Evolutionary conservation across 148 eudicot species (phyloP), one percentile per base, ranked within the genome.

Genomic region (Polygonum aviculare): DNA sequence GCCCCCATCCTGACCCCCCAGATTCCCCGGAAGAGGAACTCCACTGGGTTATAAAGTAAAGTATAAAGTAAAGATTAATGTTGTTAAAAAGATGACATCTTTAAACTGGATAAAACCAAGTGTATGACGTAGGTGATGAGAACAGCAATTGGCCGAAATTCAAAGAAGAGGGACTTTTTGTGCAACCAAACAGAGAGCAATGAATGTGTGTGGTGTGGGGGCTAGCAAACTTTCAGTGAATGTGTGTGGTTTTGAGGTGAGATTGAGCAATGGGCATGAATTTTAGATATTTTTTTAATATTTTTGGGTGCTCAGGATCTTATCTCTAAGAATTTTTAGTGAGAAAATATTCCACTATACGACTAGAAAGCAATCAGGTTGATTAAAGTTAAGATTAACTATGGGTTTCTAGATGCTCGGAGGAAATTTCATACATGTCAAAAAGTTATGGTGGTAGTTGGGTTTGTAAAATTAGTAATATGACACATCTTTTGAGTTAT

Each of bases 181-280:
- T 65, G 72, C 12, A 67, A 67, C 36, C 72, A 67, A 36, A 67
- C 72, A 67, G 41, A 67, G 36, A 67, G 21, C 72, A 67, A 67
- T 36, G 19, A 36, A 67, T 63, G 18, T 10, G 45, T 35, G 21
- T n/a, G 10, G 38, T 59, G 35, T 65, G 45, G 72, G 72, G 72
- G 33, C 55, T 51, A 5, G 19, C 15, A 57, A 55, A 2, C 63
- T 7, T 57, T 57, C n/a, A 2, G 16, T 51, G 57, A 51, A 12
- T 16, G 57, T 6, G 57, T 2, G 38, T 2, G 69, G 69, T 9
- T 26, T n/a, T 31, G 11, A 33, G 15, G 38, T 62, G 33, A 12
- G 69, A 62, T 26, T 62, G 14, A 62, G 9, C 14, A 48, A 48
- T 62, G 47, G 9, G 47, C 9, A 44, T 62, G 12, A 59, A 6